phyloP scores from a whole-genome alignment of 495 filamentous ascomycete genomes.

The Parathielavia appendiculata region DNA sequence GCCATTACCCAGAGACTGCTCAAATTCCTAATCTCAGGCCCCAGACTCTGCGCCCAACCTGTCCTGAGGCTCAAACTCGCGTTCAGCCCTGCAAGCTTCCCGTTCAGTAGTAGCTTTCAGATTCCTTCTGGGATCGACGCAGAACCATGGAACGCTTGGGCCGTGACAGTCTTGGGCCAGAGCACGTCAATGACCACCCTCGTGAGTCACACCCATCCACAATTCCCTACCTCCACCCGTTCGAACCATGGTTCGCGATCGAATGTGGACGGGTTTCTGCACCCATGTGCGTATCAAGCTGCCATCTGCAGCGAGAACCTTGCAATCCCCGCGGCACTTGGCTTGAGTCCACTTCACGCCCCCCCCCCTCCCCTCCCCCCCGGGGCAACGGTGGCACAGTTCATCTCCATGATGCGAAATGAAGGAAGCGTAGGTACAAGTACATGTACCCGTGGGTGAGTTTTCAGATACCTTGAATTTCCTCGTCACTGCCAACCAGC shows the following conservation, averaged over 20 bases:
- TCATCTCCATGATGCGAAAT: too few species aligned
- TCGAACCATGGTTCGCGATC: slow-evolving; percentile 20
- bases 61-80: not conserved
- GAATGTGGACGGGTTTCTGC: slow-evolving; percentile 9
- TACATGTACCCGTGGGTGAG: not conserved
- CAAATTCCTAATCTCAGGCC: not conserved
- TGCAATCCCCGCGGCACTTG: not conserved
- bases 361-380: too few species aligned
- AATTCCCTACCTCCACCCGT: slow-evolving; percentile 18
- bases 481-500: not conserved
- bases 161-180: slow-evolving; percentile 20
- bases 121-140: not conserved
- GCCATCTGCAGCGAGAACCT: not conserved
- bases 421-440: too few species aligned
- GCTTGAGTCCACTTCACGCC: too few species aligned
- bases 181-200: slow-evolving; percentile 28
- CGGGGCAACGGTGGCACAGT: too few species aligned
- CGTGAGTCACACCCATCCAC: slow-evolving; percentile 13
- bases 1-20: not conserved
- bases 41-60: not conserved
- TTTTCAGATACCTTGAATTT: not conserved
- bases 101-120: not conserved
- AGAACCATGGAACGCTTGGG: slow-evolving; percentile 6
- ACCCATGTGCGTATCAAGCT: not conserved
- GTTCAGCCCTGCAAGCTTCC: not conserved